phyloP scores from a whole-genome alignment of 2,329 filamentous ascomycete genomes.

The Botrytis hyacinthi region DNA sequence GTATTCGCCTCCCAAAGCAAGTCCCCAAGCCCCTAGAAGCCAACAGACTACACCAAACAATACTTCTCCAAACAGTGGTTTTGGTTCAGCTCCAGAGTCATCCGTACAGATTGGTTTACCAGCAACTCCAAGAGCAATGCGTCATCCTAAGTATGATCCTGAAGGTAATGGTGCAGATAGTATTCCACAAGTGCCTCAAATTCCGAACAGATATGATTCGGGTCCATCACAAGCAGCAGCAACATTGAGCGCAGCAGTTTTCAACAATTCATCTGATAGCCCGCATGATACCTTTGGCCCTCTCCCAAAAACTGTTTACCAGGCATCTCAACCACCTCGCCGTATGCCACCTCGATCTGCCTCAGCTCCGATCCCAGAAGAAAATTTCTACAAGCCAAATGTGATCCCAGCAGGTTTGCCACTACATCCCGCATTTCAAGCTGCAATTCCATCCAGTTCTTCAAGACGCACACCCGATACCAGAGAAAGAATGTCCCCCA shows the following conservation, averaged over 20 bases:
- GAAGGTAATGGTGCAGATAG: slow-evolving; percentile 56
- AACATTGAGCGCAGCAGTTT: slow-evolving; percentile 9
- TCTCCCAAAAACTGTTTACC: slow-evolving; percentile 39
- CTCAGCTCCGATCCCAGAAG: slow-evolving; percentile 57
- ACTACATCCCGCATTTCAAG: slow-evolving; percentile 45
- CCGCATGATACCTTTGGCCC: slow-evolving; percentile 35
- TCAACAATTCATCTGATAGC: slow-evolving; percentile 32
- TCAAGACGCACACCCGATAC: slow-evolving; percentile 33
- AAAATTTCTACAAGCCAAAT: slow-evolving; percentile 40
- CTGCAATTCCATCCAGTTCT: slow-evolving; percentile 40
- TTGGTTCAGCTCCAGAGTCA: slow-evolving; percentile 48
- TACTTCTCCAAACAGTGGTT: slow-evolving; percentile 35
- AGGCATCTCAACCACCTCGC: slow-evolving; percentile 47
- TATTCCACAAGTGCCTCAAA: slow-evolving; percentile 53
- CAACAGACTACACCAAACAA: slow-evolving; percentile 54
- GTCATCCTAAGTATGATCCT: slow-evolving; percentile 67
- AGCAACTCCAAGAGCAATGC: slow-evolving; percentile 88
- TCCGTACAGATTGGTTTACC: slow-evolving; percentile 72
- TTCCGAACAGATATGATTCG: slow-evolving; percentile 48
- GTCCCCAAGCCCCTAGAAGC: slow-evolving; percentile 51
- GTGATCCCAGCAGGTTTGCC: slow-evolving; percentile 39
- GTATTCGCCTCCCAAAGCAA: slow-evolving; percentile 42
- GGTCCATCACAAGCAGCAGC: slow-evolving; percentile 22
- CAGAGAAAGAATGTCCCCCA: slow-evolving; percentile 24
- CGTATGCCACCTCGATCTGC: slow-evolving; percentile 54